Evolutionary conservation across 2,329 filamentous ascomycete species (phyloP).

Genomic region (Keithomyces neogunnii): DNA sequence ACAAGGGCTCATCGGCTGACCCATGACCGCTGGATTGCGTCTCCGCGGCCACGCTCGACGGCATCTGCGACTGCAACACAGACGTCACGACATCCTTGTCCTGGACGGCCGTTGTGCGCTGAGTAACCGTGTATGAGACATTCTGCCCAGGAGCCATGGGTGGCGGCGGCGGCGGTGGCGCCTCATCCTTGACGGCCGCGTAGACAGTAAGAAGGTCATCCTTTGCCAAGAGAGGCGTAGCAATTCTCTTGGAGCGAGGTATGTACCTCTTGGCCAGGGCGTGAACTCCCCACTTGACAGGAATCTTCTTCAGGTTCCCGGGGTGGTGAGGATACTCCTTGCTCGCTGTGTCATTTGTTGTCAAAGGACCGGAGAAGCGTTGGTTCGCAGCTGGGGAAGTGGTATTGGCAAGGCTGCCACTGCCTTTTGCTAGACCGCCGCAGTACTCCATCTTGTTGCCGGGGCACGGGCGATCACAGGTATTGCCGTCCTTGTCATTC

Average conservation of each 20-base stretch:
- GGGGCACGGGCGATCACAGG: conserved; percentile 30
- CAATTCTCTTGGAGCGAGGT: neutral
- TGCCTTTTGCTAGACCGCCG: conserved; percentile 25
- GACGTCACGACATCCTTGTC: conserved; percentile 7
- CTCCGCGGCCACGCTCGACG: too few relatives aligned
- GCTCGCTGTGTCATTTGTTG: neutral
- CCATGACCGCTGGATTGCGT: neutral
- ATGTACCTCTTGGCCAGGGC: neutral
- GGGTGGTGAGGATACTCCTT: neutral
- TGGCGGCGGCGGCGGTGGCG: conserved; percentile 23
- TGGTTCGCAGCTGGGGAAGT: neutral
- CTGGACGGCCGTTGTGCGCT: conserved; percentile 14
- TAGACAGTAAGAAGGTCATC: conserved; percentile 35
- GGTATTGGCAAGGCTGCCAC: conserved; percentile 2
- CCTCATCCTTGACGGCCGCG: conserved; percentile 23
- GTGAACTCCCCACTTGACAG: neutral
- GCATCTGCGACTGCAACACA: too few relatives aligned
- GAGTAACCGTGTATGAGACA: conserved; percentile 7
- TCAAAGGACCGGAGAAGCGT: neutral
- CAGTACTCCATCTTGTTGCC: conserved; percentile 32
- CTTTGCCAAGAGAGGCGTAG: neutral
- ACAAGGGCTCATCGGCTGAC: neutral
- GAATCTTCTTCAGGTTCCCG: neutral
- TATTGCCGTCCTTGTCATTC: conserved; percentile 9
- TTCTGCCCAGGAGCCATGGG: conserved; percentile 16